Evolutionary conservation across 2,329 filamentous ascomycete genomes (phyloP).

Genomic region (Aureobasidium musti): DNA sequence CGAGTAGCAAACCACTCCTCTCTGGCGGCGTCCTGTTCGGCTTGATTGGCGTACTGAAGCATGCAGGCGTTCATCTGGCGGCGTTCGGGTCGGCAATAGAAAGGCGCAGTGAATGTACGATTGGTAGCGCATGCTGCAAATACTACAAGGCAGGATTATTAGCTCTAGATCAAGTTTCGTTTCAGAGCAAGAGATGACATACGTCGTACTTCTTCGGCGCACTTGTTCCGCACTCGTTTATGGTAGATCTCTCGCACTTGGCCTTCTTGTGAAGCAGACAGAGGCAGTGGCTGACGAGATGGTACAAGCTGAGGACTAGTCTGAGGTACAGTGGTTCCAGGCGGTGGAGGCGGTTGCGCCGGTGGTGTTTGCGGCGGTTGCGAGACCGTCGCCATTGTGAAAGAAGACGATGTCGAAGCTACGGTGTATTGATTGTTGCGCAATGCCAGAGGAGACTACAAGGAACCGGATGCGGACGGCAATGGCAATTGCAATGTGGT

Average conservation of each 20-base stretch:
- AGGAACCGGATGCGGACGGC: background rate
- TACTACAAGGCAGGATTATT: conserved; percentile 53
- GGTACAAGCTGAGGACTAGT: conserved; percentile 23
- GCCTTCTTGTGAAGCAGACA: conserved; percentile 77
- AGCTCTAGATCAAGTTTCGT: background rate
- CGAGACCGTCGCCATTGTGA: conserved; percentile 26
- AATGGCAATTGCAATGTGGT: background rate
- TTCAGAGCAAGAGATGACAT: conserved; percentile 25
- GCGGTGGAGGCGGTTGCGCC: conserved; percentile 11
- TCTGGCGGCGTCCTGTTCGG: conserved; percentile 81
- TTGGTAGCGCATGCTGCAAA: conserved; percentile 88
- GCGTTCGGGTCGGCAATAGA: conserved; percentile 77
- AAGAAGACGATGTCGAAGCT: background rate
- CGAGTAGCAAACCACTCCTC: conserved; percentile 89
- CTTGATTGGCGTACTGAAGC: conserved; percentile 78
- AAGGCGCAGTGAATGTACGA: conserved; percentile 84
- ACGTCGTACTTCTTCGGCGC: conserved; percentile 61
- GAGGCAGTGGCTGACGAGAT: conserved; percentile 72
- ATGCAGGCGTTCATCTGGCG: conserved; percentile 93
- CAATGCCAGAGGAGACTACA: no score
- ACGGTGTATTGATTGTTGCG: background rate
- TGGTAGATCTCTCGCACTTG: conserved; percentile 81
- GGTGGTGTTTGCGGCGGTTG: conserved; percentile 26
- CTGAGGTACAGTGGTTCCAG: conserved; percentile 11
- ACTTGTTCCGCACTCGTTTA: conserved; percentile 73